Evolutionary conservation across 805 yeast species (phyloP).

Genomic region (Wickerhamomyces ciferrii): DNA sequence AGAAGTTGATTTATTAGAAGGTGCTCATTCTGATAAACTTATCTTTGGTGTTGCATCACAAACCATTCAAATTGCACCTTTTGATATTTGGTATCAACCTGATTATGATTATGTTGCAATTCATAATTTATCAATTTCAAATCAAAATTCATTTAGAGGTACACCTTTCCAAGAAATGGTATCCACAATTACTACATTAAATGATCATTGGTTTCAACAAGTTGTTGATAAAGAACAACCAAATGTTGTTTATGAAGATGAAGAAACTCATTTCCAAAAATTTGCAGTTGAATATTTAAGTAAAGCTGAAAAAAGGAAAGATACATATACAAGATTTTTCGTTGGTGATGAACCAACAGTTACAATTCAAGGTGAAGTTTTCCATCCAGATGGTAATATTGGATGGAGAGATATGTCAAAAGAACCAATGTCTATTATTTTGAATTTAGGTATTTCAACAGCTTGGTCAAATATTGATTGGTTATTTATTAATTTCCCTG

Average conservation of each 20-base stretch:
- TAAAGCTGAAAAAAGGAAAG: conserved; percentile 22
- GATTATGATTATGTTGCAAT: conserved; percentile 41
- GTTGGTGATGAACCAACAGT: conserved; percentile 43
- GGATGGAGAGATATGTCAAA: conserved; percentile 42
- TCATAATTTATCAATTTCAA: conserved; percentile 33
- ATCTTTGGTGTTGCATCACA: conserved; percentile 41
- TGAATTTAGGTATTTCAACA: conserved; percentile 45
- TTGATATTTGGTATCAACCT: conserved; percentile 47
- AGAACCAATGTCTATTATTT: conserved; percentile 45
- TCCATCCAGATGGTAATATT: conserved; percentile 45
- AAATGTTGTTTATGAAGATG: not conserved
- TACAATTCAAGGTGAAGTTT: conserved; percentile 35
- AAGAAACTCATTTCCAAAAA: conserved; percentile 28
- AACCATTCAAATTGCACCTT: conserved; percentile 46
- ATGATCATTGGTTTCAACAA: conserved; percentile 38
- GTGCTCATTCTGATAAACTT: conserved; percentile 28
- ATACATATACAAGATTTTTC: conserved; percentile 30
- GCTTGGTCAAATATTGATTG: conserved; percentile 49
- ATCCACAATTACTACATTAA: conserved; percentile 39
- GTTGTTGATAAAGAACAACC: conserved; percentile 21
- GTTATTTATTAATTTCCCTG: conserved; percentile 38
- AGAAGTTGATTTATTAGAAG: conserved; percentile 46
- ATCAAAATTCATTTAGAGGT: conserved; percentile 42
- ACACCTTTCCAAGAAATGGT: conserved; percentile 49
- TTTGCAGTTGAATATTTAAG: conserved; percentile 39